Conservation (phyloP, 1,284 basidiomycete species). For the Austropuccinia psidii region DNA sequence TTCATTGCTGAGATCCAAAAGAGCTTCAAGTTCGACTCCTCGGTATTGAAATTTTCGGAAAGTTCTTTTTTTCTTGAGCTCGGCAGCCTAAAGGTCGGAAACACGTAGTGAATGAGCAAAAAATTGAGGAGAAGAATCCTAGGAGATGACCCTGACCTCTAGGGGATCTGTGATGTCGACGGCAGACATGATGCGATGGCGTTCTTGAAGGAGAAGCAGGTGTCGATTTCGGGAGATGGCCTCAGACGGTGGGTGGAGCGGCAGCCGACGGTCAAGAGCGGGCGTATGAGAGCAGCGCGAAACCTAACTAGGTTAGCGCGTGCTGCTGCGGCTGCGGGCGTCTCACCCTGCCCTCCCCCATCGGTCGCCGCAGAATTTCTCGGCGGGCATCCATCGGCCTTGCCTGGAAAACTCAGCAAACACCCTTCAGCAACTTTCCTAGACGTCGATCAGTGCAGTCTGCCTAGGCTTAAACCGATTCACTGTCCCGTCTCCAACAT, state of each 20-base stretch:
- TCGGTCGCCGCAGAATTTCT: neutral
- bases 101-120: neutral
- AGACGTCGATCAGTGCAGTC: slow-evolving; percentile 36
- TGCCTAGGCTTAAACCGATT: slow-evolving; percentile 37
- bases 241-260: neutral
- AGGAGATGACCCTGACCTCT: slow-evolving; percentile 50
- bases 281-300: neutral
- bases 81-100: slow-evolving; percentile 6
- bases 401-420: neutral
- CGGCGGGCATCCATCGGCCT: neutral
- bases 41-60: slow-evolving; percentile 35
- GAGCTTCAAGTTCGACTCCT: slow-evolving; percentile 18
- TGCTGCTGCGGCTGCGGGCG: slow-evolving; percentile 27
- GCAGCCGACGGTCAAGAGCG: too few relatives aligned
- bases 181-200: slow-evolving; percentile 57
- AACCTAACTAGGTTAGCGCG: neutral
- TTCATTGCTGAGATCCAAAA: slow-evolving; percentile 33
- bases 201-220: neutral
- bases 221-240: neutral
- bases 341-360: neutral
- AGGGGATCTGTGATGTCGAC: slow-evolving; percentile 71
- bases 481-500: slow-evolving; percentile 29
- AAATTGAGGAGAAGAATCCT: neutral
- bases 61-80: slow-evolving; percentile 21
- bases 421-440: neutral